Evolutionary conservation across 2,329 filamentous ascomycete genomes (phyloP).

Genomic region (Niveomyces coronatus): DNA sequence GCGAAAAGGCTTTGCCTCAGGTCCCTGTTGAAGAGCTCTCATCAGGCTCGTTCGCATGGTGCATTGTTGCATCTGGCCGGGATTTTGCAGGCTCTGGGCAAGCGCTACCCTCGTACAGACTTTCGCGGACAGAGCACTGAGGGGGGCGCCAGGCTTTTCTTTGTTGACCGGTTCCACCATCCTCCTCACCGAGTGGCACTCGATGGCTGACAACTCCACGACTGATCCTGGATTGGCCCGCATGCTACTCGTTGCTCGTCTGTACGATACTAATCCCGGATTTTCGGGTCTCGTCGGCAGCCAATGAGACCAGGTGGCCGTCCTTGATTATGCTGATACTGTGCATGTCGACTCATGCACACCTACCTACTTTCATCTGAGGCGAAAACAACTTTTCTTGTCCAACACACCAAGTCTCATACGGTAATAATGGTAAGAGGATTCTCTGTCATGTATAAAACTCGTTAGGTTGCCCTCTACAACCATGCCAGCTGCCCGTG

Average conservation of each 20-base stretch:
- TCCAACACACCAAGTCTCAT: slow-evolving; percentile 9
- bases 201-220: slow-evolving; percentile 2
- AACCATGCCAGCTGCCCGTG: background rate
- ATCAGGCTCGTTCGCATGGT: too few species aligned
- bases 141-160: background rate
- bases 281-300: background rate
- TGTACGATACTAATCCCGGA: background rate
- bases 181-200: slow-evolving; percentile 4
- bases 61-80: too few species aligned
- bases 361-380: background rate
- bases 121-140: too few species aligned
- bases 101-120: slow-evolving; percentile 1
- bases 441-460: slow-evolving; percentile 3
- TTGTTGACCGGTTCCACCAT: slow-evolving; percentile 9
- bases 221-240: slow-evolving; percentile 8
- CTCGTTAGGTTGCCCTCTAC: slow-evolving; percentile 3
- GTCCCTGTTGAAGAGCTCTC: too few species aligned
- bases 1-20: too few species aligned
- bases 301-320: slow-evolving; percentile 2
- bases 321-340: slow-evolving; percentile 1
- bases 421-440: slow-evolving; percentile 8
- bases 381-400: background rate
- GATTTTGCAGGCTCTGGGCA: too few species aligned
- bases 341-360: background rate
- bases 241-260: slow-evolving; percentile 4